Evolutionary conservation across 2,329 filamentous ascomycete species (phyloP), one percentile per base, ranked within the genome.

Genomic region (Acephala macrosclerotiorum): DNA sequence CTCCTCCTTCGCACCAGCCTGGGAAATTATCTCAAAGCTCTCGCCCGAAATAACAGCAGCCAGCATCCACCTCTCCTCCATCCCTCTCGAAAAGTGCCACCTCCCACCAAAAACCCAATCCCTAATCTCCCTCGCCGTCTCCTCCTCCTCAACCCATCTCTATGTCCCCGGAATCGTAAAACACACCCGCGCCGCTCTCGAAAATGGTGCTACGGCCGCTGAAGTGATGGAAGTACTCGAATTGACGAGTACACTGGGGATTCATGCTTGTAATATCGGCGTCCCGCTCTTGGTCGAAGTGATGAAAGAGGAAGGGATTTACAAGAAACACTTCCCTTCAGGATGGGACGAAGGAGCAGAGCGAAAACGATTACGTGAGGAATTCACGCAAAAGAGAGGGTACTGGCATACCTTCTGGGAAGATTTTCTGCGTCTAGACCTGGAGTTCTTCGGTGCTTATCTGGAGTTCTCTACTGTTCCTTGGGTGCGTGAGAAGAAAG

Each of bases 391-490:
- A 64, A 80, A 82, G 66, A 72, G 82, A 33, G 81, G 82, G 0
- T 84, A 82, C 68, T 84, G 81, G 81, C 79, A 81, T 65, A 71
- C 66, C 0, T 80, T 81, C 65, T 83, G 80, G 80, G 79, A 82
- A 25, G 78, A 80, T 22, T 80, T 82, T 47, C 61, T 83, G 29
- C 70, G 77, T 35, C 73, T 83, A 9, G 79, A 81, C 62, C 81
- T 81, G 0, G 80, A 83, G 42, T 83, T 84, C 70, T 83, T 84
- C 71, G 79, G 76, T 53, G 81, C 79, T 0, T 84, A 83, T 70
- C 71, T 80, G 25, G 79, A 82, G 40, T 83, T 83, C 67, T 81
- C 79, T 11, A 76, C 76, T 22, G 75, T 83, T 45, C 80, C 82
- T 6, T 82, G 79, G 77, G 72, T 72, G 12, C 78, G 75, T 60